Evolutionary conservation across 1,139 yeast genomes (phyloP), one percentile per base, ranked within the genome.

Genomic region (Zygosaccharomyces sapae): DNA sequence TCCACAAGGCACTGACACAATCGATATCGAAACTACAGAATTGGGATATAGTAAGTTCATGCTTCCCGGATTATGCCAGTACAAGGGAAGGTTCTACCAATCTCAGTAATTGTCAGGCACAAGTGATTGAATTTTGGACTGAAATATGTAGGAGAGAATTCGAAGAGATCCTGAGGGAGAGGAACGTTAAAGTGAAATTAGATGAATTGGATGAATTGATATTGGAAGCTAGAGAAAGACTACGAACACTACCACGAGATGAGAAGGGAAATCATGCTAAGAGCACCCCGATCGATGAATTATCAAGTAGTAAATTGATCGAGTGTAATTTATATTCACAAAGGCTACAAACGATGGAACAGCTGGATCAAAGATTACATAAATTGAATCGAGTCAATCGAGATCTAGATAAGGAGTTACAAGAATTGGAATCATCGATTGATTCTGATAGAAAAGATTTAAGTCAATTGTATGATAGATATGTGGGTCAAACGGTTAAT

Each of bases 181-280:
- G 89, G 33, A 73, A 79, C 22, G 71, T 86, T 1, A 73, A 79
- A 49, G 53, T 49, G 33, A 84, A 81, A 55, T 67, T 88, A 47
- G 71, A 81, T 54, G 81, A 79, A 48, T 68, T 88, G 45, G 96
- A 88, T 61, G 80, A 75, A 38, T 66, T 87, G 22, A 76, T 87
- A 19, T 68, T 70, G 10, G 72, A 71, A 12, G 92, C 94, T 5
- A 64, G 66, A 44, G 54, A 54, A 22, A 58, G 76, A 24, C 58
- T 64, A 43, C 45, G 54, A 10, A 42, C 48, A 18, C 50, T 52
- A 41, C 46, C 45, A 5, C 25, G 31, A 6, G 36, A 42, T 19
- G 45, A 36, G 16, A 41, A 43, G 19, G 30, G 36, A 7, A 45
- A 46, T 13, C 34, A 27, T 36, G 38, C 48, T 8, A 45, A 48